A percentile compares a stretch with the other conserved stretches of the same genome.
phyloP scores from a whole-genome alignment of 1,139 yeast genomes.

The Zygosaccharomyces sapae region DNA sequence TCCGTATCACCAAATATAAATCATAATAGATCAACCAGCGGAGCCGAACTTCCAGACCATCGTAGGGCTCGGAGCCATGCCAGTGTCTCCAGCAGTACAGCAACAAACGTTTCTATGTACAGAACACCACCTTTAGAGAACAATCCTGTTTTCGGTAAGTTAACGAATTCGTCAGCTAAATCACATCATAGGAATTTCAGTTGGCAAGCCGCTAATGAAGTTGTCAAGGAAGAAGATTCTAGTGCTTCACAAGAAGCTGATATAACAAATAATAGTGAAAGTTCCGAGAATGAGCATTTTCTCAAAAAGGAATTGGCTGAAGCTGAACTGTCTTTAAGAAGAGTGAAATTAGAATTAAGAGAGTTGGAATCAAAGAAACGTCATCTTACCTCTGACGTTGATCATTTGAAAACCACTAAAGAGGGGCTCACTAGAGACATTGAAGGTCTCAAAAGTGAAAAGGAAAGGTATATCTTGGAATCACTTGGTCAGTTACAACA shows the following conservation, averaged over 20 bases:
- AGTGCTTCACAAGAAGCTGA: constrained; percentile 8
- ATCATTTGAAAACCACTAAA: constrained; percentile 29
- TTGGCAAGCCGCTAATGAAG: constrained; percentile 12
- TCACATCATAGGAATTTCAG: constrained; percentile 13
- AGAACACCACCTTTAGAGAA: constrained; percentile 31
- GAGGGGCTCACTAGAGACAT: constrained; percentile 36
- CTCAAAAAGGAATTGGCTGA: constrained; percentile 24
- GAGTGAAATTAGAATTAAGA: constrained; percentile 35
- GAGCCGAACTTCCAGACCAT: constrained; percentile 12
- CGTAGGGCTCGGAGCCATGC: constrained; percentile 21
- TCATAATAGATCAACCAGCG: neutral
- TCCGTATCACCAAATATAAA: constrained; percentile 4
- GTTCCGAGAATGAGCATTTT: constrained; percentile 12
- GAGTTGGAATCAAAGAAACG: constrained; percentile 32
- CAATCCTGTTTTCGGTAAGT: constrained; percentile 11
- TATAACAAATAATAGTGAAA: constrained; percentile 2
- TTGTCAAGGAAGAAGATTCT: constrained; percentile 11
- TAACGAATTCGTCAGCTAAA: constrained; percentile 11
- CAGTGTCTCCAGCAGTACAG: constrained; percentile 11
- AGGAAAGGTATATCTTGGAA: constrained; percentile 14
- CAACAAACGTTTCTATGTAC: constrained; percentile 25
- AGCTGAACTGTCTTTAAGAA: constrained; percentile 35
- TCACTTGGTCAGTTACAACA: constrained; percentile 13
- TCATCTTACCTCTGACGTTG: constrained; percentile 27
- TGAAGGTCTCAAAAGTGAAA: constrained; percentile 28